phyloP scores from a whole-genome alignment of 2,329 filamentous ascomycete genomes.

The Xylaria sp. region DNA sequence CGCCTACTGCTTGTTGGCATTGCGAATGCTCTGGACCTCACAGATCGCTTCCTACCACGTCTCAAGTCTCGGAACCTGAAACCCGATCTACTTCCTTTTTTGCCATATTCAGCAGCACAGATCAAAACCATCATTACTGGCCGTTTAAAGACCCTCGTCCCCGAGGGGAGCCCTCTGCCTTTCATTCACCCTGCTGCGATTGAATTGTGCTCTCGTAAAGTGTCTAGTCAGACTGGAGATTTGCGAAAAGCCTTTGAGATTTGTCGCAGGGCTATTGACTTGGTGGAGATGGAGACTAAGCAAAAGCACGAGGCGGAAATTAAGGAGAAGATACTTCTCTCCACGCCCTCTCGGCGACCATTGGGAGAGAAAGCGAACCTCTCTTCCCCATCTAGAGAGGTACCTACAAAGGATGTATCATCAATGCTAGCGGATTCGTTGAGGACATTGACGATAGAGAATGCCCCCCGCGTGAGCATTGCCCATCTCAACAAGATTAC shows the following conservation, averaged over 20 bases:
- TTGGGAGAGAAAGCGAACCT: conserved; percentile 85
- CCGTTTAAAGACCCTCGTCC: conserved; percentile 80
- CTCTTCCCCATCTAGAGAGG: conserved; percentile 60
- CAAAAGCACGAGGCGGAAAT: conserved; percentile 74
- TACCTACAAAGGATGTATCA: conserved; percentile 55
- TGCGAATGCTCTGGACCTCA: conserved; percentile 94
- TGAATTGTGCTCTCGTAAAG: conserved; percentile 92
- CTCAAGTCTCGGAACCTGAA: conserved; percentile 93
- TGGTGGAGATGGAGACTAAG: conserved; percentile 86
- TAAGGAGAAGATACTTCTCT: conserved; percentile 65
- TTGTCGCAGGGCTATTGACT: conserved; percentile 85
- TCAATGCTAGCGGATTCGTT: conserved; percentile 65
- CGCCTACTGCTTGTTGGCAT: conserved; percentile 88
- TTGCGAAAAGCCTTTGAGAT: conserved; percentile 96
- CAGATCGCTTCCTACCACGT: conserved; percentile 91
- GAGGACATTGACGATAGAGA: conserved; percentile 74
- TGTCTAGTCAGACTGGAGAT: conserved; percentile 93
- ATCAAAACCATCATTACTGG: conserved; percentile 88
- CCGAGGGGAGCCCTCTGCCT: conserved; percentile 70
- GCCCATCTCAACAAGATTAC: conserved; percentile 93
- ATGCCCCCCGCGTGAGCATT: conserved; percentile 88
- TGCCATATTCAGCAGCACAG: conserved; percentile 89
- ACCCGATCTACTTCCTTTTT: conserved; percentile 87
- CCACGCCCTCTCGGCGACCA: conserved; percentile 78
- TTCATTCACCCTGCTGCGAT: conserved; percentile 95